phyloP scores from a whole-genome alignment of 352 stramenopile genomes.

The Achlya hypogyna region DNA sequence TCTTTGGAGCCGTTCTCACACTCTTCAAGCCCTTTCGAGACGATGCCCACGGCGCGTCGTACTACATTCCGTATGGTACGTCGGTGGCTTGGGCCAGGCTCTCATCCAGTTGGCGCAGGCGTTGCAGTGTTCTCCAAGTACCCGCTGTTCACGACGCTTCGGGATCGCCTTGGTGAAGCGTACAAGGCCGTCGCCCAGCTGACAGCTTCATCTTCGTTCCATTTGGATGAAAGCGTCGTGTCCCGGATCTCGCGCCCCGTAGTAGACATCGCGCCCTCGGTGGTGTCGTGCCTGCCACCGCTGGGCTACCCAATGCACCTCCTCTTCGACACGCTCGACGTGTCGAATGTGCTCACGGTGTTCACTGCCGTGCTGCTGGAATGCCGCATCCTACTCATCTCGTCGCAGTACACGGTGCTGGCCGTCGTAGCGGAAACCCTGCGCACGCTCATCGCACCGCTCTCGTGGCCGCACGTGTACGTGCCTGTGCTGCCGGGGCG shows the following conservation, averaged over 20 bases:
- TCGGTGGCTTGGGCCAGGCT: conserved; percentile 51
- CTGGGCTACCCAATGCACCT: conserved; percentile 69
- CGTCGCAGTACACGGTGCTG: conserved; percentile 24
- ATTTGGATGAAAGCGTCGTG: conserved; percentile 69
- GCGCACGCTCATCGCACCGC: conserved; percentile 29
- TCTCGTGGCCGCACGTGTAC: conserved; percentile 32
- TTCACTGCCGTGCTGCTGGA: conserved; percentile 40
- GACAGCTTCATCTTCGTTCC: conserved; percentile 30
- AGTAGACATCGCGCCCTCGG: not conserved
- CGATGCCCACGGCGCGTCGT: not conserved
- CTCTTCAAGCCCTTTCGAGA: conserved; percentile 51
- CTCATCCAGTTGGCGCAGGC: conserved; percentile 30
- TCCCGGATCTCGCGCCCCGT: conserved; percentile 44
- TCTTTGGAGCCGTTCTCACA: conserved; percentile 68
- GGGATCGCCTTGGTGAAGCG: conserved; percentile 63
- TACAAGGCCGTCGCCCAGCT: conserved; percentile 72
- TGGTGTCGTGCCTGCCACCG: conserved; percentile 30
- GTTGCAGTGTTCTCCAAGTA: conserved; percentile 80
- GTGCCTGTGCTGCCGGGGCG: conserved; percentile 26
- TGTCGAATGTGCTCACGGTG: conserved; percentile 38
- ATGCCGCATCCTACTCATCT: conserved; percentile 28
- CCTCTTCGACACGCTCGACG: conserved; percentile 51
- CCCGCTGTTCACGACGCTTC: conserved; percentile 67
- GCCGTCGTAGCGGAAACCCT: conserved; percentile 27
- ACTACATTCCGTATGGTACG: conserved; percentile 39